phyloP scores from a whole-genome alignment of 2,329 filamentous ascomycete genomes.

The Xylaria sp. region DNA sequence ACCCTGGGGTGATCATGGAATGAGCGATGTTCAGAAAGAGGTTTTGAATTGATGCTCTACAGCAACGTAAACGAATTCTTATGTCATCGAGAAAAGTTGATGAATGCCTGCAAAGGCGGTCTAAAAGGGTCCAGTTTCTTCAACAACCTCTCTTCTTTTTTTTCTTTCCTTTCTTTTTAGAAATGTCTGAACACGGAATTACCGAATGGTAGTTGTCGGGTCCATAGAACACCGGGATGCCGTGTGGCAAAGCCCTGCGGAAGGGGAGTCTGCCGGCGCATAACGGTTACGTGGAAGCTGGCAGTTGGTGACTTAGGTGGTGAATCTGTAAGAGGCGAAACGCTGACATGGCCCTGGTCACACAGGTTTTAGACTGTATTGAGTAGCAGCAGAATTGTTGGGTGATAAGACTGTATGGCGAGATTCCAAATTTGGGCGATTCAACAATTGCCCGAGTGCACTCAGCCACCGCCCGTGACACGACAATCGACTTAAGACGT shows the following conservation, averaged over 20 bases:
- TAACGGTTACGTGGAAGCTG: not conserved
- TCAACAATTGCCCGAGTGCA: not conserved
- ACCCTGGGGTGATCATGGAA: too few species aligned
- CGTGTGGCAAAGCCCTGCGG: slow-evolving; percentile 6
- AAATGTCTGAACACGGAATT: not conserved
- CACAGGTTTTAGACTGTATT: not conserved
- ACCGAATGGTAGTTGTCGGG: not conserved
- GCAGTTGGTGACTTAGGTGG: too few species aligned
- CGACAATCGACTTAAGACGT: not conserved
- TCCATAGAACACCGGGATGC: not conserved
- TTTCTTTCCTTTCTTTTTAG: not conserved
- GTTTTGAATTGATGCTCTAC: too few species aligned
- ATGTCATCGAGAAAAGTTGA: too few species aligned
- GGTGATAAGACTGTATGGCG: not conserved
- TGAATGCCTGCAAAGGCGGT: not conserved
- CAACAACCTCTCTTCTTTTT: not conserved
- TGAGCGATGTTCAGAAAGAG: too few species aligned
- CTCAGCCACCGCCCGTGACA: slow-evolving; percentile 26
- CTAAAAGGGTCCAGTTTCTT: not conserved
- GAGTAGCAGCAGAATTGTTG: not conserved
- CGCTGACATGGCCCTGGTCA: not conserved
- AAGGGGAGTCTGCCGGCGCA: slow-evolving; percentile 7
- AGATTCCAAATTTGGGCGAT: slow-evolving; percentile 26
- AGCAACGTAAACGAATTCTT: too few species aligned
- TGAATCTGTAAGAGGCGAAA: not conserved